phyloP scores from a whole-genome alignment of 257 asterid species.

The Catharanthus roseus region DNA sequence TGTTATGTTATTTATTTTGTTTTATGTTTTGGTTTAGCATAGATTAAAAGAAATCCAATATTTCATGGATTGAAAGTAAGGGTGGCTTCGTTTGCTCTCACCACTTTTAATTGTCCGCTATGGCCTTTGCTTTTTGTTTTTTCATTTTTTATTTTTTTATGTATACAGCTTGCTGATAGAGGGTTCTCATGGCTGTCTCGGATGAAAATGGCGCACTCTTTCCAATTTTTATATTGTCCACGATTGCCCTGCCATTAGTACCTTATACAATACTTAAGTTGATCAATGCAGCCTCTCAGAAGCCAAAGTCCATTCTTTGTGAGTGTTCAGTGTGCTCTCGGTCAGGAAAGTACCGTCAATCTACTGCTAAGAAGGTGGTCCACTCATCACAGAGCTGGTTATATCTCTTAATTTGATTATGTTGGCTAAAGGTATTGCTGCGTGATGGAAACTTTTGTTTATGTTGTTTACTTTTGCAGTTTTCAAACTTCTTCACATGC shows the following conservation, averaged over 20 bases:
- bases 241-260: slow-evolving; percentile 77
- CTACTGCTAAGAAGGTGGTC: slow-evolving; percentile 50
- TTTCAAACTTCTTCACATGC: slow-evolving; percentile 54
- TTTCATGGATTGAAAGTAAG: not conserved
- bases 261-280: slow-evolving; percentile 78
- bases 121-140: no score
- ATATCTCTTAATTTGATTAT: slow-evolving; percentile 7
- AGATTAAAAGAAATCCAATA: not conserved
- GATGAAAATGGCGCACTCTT: slow-evolving; percentile 78
- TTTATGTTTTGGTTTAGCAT: not conserved
- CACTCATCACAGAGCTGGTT: slow-evolving; percentile 8
- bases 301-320: slow-evolving; percentile 63
- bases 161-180: slow-evolving; percentile 10
- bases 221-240: slow-evolving; percentile 79
- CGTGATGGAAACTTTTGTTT: slow-evolving; percentile 2
- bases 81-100: not conserved
- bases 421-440: slow-evolving; percentile 1
- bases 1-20: not conserved
- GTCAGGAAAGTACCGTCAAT: slow-evolving; percentile 71
- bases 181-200: slow-evolving; percentile 59
- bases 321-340: slow-evolving; percentile 69
- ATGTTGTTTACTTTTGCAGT: slow-evolving; percentile 33
- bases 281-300: slow-evolving; percentile 59
- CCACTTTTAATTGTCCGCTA: not conserved
- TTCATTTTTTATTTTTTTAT: not conserved